A percentile compares a stretch with the other conserved stretches of the same genome.
Evolutionary conservation across 164 flowering plant genomes (phyloP).

Genomic region (Hamamelis virginiana): DNA sequence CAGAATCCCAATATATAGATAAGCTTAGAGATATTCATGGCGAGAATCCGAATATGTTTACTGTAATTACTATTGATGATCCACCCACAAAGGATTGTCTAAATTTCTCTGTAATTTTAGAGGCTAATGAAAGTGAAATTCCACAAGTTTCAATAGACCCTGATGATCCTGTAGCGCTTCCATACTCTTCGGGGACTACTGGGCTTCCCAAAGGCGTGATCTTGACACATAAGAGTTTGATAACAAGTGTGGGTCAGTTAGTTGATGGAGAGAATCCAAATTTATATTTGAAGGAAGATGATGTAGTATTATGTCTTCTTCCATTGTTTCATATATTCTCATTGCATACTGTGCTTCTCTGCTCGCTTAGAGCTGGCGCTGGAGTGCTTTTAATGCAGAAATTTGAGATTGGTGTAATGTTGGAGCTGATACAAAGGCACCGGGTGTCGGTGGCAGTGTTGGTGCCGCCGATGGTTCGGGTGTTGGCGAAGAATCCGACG

Average conservation of each 20-base stretch:
- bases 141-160: constrained; percentile 34
- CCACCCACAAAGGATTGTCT: constrained; percentile 60
- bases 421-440: constrained; percentile 51
- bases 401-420: constrained; percentile 61
- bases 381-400: constrained; percentile 66
- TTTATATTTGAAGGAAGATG: constrained; percentile 43
- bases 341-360: constrained; percentile 52
- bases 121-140: constrained; percentile 39
- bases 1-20: constrained; percentile 51
- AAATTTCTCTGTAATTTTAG: constrained; percentile 49
- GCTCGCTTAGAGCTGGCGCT: constrained; percentile 59
- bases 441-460: constrained; percentile 57
- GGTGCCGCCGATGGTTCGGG: constrained; percentile 79
- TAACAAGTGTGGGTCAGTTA: constrained; percentile 77
- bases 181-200: constrained; percentile 87
- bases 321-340: constrained; percentile 84
- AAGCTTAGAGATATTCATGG: constrained; percentile 32
- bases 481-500: constrained; percentile 61
- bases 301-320: constrained; percentile 72
- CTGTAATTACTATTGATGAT: constrained; percentile 44
- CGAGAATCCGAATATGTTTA: constrained; percentile 24
- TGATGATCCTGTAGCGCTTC: constrained; percentile 63
- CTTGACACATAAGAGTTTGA: constrained; percentile 65
- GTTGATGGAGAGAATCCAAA: constrained; percentile 89
- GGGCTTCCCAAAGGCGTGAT: constrained; percentile 84